Percentiles rank a stretch among this genome's conserved stretches.
These are phyloP conservation scores for Talaromyces sp. DNA, from an alignment of 2,329 filamentous ascomycete genomes.

Conservation along the genomic window DNA sequence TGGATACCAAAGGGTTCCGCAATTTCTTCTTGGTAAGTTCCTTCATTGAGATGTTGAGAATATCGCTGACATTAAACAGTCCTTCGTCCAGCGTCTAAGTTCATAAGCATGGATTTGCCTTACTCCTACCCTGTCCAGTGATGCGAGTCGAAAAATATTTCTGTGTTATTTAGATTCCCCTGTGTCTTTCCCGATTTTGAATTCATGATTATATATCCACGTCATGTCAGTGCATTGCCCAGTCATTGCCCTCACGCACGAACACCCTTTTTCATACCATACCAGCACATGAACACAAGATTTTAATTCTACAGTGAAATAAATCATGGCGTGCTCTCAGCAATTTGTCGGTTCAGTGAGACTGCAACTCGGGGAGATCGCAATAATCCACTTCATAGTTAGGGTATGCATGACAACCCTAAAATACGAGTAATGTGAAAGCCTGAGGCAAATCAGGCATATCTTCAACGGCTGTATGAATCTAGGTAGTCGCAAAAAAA, in stretches of 20 bases:
- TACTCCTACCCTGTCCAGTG: neutral
- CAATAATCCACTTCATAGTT: too few species aligned
- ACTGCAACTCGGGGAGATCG: too few species aligned
- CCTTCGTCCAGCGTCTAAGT: conserved; percentile 46
- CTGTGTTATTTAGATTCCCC: conserved; percentile 19
- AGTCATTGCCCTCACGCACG: conserved; percentile 16
- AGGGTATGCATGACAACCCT: too few species aligned
- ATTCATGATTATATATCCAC: conserved; percentile 23
- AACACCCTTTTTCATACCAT: neutral
- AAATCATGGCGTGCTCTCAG: neutral
- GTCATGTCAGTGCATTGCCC: conserved; percentile 23
- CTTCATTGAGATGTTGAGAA: neutral
- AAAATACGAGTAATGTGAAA: too few species aligned
- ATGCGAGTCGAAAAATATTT: neutral
- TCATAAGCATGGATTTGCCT: conserved; percentile 28
- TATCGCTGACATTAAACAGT: conserved; percentile 26
- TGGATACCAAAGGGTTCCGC: conserved; percentile 47
- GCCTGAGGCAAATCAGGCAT: too few species aligned
- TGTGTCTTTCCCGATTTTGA: conserved; percentile 16
- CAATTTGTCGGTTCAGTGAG: too few species aligned
- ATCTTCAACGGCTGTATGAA: too few species aligned
- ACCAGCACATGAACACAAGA: neutral
- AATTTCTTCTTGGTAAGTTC: conserved; percentile 46
- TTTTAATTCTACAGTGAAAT: neutral
- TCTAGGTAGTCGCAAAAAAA: neutral